phyloP scores from a whole-genome alignment of 164 flowering plant genomes.

The Dillenia turbinata region DNA sequence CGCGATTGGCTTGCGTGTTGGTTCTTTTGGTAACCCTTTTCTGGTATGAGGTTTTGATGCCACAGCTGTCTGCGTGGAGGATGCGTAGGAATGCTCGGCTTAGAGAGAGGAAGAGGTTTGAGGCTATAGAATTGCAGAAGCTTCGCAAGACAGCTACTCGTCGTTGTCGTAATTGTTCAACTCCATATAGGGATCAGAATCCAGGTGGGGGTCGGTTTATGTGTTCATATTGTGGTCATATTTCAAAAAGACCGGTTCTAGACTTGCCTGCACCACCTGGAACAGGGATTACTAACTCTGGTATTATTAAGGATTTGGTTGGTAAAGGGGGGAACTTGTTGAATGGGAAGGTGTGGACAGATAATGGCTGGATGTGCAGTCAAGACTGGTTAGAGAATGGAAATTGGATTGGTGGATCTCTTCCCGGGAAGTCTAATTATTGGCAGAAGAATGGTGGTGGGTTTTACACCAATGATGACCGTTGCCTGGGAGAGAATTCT shows the following conservation, averaged over 20 bases:
- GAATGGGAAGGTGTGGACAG: slow-evolving; percentile 72
- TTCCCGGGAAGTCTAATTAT: slow-evolving; percentile 38
- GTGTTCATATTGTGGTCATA: slow-evolving; percentile 97
- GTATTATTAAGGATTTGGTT: slow-evolving; percentile 65
- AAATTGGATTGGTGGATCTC: slow-evolving; percentile 52
- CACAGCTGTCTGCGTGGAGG: slow-evolving; percentile 86
- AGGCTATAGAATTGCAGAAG: slow-evolving; percentile 87
- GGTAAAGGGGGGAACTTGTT: slow-evolving; percentile 76
- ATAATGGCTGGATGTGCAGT: slow-evolving; percentile 69
- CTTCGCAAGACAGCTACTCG: slow-evolving; percentile 83
- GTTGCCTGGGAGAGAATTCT: slow-evolving; percentile 66
- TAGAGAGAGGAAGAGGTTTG: slow-evolving; percentile 68
- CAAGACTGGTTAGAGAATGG: slow-evolving; percentile 80
- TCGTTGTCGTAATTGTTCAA: slow-evolving; percentile 80
- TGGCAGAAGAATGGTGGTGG: slow-evolving; percentile 49
- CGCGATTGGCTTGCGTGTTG: slow-evolving; percentile 85
- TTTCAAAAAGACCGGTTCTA: slow-evolving; percentile 85
- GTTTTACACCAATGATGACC: slow-evolving; percentile 43
- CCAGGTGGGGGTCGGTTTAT: slow-evolving; percentile 91
- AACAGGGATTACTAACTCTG: slow-evolving; percentile 46
- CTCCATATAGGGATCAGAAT: slow-evolving; percentile 85
- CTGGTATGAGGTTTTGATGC: slow-evolving; percentile 99
- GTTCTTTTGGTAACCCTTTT: slow-evolving; percentile 83
- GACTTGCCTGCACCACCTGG: slow-evolving; percentile 73
- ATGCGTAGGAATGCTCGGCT: slow-evolving; percentile 66